A percentile compares a stretch with the other conserved stretches of the same genome.
These are phyloP conservation scores for Fagopyrum homotropicum DNA, from an alignment of 148 eudicot species.

Conservation along the genomic window DNA sequence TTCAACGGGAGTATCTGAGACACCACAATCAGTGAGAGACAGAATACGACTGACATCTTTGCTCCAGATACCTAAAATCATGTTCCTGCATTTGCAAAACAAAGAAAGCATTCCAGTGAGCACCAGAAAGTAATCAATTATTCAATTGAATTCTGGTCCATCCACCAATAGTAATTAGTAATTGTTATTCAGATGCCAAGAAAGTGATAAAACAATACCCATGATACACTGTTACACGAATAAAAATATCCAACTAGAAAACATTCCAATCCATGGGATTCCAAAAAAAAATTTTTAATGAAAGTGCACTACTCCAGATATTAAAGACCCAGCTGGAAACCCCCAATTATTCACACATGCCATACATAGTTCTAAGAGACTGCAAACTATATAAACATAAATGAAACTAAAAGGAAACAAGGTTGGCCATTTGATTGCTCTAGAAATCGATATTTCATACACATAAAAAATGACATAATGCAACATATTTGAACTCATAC, in stretches of 20 bases:
- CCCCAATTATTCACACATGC: neutral
- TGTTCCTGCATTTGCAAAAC: conserved; percentile 56
- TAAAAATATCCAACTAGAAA: neutral
- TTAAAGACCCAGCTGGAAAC: neutral
- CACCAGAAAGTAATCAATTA: neutral
- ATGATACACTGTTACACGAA: neutral
- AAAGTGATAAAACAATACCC: neutral
- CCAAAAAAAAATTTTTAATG: neutral
- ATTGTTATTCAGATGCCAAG: neutral
- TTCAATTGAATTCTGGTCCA: neutral
- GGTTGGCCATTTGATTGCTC: neutral
- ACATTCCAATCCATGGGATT: neutral
- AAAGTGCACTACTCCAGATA: neutral
- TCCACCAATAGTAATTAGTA: neutral
- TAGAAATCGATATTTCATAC: neutral
- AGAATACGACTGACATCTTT: conserved; percentile 84
- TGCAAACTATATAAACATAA: neutral
- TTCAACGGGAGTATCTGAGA: conserved; percentile 37
- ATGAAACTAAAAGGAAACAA: neutral
- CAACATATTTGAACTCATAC: neutral
- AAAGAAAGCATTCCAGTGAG: conserved; percentile 6
- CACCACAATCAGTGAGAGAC: conserved; percentile 83
- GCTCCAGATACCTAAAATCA: conserved; percentile 83
- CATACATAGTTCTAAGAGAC: neutral
- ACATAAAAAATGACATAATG: neutral